phyloP scores from a whole-genome alignment of 257 asterid species.

The Scutellaria galericulata region DNA sequence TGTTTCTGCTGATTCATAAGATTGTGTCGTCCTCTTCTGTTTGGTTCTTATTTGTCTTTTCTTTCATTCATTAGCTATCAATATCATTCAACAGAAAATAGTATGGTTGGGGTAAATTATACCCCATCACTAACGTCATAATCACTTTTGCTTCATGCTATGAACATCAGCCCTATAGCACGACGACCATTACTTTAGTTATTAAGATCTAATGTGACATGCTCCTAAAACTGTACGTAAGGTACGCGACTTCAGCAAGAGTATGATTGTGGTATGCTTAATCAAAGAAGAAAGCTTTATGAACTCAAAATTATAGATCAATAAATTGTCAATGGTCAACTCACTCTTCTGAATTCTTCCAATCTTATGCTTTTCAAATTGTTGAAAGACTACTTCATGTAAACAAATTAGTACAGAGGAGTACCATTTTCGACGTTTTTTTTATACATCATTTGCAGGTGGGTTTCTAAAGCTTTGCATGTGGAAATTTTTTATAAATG shows the following conservation, averaged over 20 bases:
- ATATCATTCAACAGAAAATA: not conserved
- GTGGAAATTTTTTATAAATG: not conserved
- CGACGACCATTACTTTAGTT: not conserved
- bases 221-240: not conserved
- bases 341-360: too few species aligned
- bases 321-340: too few species aligned
- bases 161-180: not conserved
- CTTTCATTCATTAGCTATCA: not conserved
- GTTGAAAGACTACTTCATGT: too few species aligned
- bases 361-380: too few species aligned
- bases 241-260: not conserved
- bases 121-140: not conserved
- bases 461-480: too few species aligned
- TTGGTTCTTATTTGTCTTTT: not conserved
- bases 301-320: too few species aligned
- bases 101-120: not conserved
- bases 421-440: too few species aligned
- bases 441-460: not conserved
- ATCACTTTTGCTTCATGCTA: too few species aligned
- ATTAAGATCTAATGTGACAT: not conserved
- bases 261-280: not conserved
- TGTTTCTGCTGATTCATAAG: conserved; percentile 1
- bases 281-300: not conserved
- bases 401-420: too few species aligned
- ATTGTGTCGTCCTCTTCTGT: not conserved